phyloP scores from a whole-genome alignment of 495 filamentous ascomycete species.

The Parmelia sp. region DNA sequence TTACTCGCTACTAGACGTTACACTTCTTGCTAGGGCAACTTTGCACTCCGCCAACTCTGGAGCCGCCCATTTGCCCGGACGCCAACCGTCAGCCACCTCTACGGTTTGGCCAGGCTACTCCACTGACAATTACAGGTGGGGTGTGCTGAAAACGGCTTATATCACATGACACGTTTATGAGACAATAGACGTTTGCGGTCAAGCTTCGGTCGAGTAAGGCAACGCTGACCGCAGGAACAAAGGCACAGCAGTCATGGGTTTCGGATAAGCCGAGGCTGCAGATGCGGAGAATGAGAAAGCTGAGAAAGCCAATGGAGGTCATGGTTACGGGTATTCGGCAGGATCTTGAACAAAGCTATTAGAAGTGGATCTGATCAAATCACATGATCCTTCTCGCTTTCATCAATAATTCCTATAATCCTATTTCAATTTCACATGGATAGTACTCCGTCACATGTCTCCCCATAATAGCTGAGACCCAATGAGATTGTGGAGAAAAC shows the following conservation, averaged over 20 bases:
- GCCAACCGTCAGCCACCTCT: neutral
- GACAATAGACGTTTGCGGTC: neutral
- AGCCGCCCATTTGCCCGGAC: neutral
- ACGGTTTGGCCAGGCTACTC: too few species aligned
- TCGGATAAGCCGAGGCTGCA: neutral
- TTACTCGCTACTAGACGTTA: too few species aligned
- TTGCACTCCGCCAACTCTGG: neutral
- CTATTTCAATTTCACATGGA: too few species aligned
- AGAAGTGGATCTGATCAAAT: neutral
- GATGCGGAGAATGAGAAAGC: neutral
- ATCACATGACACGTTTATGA: neutral
- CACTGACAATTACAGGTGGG: too few species aligned
- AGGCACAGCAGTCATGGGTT: neutral
- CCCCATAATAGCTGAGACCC: too few species aligned
- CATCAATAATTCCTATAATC: too few species aligned
- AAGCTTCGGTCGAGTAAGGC: neutral
- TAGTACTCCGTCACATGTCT: too few species aligned
- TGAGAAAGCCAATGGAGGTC: neutral
- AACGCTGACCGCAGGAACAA: neutral
- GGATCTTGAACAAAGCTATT: neutral
- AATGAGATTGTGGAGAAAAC: neutral
- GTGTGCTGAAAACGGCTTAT: neutral
- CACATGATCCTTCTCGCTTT: neutral
- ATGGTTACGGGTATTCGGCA: neutral
- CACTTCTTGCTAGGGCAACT: too few species aligned